Base-by-base conservation (phyloP, 1,139 yeast species). In the Debaryomyces psychrophilus region DNA sequence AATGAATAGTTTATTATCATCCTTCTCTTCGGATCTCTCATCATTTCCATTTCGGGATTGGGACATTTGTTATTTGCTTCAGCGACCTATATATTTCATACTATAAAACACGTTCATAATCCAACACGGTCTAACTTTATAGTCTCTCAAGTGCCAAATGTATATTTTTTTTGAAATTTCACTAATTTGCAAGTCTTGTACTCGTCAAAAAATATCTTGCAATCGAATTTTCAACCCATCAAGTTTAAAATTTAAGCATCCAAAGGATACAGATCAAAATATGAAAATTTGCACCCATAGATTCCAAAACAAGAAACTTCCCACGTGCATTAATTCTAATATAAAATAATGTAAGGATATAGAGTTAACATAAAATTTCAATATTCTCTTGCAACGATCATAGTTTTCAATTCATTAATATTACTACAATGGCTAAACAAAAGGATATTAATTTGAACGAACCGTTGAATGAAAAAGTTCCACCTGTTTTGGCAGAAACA, bases 381-480 rank as follows among this genome's bases (percentile, higher is more conserved):
- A 20, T 15, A 29, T 8, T 11, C 25, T 11, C 28, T 17, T 29
- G 18, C 4, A n/a, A n/a, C n/a, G n/a, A n/a, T n/a, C n/a, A n/a
- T n/a, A 11, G 17, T 6, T 37, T 4, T 18, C 11, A 8, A 35
- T 34, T 22, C n/a, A 20, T 5, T n/a, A 25, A 4, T n/a, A 7
- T 20, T 35, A n/a, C 12, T 6, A 49, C 11, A 11, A 64, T 66
- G 69, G 68, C 62, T 11, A 48, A 54, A 15, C 85, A 81, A 53
- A 70, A 73, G 43, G 77, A 76, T 40, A 70, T 80, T 14, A 71
- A 77, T 47, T 68, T 84, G 50, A 73, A 76, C 51, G 61, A 70
- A 50, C 89, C 90, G 8, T 64, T 86, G 47, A 78, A 81, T 46
- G 65, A 57, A 0, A 67, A 70, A 29, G 73, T 73, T 2, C 76